Evolutionary conservation across 306 rosid genomes (phyloP).

Genomic region (Corylus heterophylla): DNA sequence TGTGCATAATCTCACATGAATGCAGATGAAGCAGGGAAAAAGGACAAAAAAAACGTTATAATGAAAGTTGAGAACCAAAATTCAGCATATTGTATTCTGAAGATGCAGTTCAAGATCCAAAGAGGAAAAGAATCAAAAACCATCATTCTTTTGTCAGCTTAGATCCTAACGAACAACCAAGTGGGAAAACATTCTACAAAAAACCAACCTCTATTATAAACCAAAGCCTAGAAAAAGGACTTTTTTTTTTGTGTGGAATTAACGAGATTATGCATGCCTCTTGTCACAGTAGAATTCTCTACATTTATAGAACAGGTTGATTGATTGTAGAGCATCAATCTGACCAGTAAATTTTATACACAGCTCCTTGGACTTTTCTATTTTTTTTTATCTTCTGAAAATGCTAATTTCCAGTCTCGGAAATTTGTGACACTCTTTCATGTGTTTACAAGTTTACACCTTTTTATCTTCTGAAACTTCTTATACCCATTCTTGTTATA

Average conservation of each 20-base stretch:
- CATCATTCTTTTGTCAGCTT: neutral
- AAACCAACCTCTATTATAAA: neutral
- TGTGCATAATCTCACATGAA: neutral
- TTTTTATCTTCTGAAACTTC: neutral
- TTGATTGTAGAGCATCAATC: neutral
- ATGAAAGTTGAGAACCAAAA: neutral
- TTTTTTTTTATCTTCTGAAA: neutral
- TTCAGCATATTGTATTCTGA: neutral
- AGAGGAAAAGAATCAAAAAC: neutral
- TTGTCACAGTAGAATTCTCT: neutral
- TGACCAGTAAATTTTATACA: neutral
- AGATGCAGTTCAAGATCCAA: neutral
- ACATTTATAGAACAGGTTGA: neutral
- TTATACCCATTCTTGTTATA: neutral
- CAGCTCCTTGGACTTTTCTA: neutral
- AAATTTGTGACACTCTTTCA: neutral
- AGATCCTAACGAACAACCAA: neutral
- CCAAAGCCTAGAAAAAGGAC: neutral
- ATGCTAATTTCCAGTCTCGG: neutral
- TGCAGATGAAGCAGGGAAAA: neutral
- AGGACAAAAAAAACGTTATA: neutral
- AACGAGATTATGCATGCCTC: neutral
- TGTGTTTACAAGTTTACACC: neutral
- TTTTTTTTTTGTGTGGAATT: neutral
- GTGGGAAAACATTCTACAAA: neutral